Evolutionary conservation across 129 eudicot genomes (phyloP), one percentile per base, ranked within the genome.

Genomic region (Chrysanthemum makinoi): DNA sequence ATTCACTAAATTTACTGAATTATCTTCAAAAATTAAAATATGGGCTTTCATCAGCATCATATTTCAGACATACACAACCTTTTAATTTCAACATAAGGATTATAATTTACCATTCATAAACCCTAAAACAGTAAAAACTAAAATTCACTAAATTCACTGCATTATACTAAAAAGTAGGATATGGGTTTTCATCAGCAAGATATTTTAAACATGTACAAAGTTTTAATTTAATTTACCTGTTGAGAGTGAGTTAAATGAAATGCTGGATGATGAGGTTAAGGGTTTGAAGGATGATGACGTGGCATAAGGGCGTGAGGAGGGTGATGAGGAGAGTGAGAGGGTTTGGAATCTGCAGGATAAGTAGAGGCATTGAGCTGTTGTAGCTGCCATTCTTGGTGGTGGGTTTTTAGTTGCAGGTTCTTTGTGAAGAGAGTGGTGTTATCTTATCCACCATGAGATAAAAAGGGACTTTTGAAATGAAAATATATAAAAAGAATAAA

Each of bases 181-280:
- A 53, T 24, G 57, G 14, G 14, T n/a, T 4, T 62, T 48, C 2
- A 8, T 44, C 12, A 8, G 44, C 15, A 66, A 1, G 15, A 4
- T 62, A 19, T 60, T 33, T 65, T 55, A 43, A 35, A 1, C 74
- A 3, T 24, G 15, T 14, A 30, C 6, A 68, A 51, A 65, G 6
- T 28, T 12, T 12, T 47, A 69, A 24, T 46, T 10, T 35, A 0
- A 6, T 39, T 0, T 78, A 92, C 98, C 98, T 60, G 68, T 65
- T 54, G 98, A 78, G 82, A 89, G 85, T 26, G 85, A 63, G 84
- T 77, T 88, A 60, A 35, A 52, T 6, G 85, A 88, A 22, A 77
- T 75, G 80, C 70, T 84, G 62, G 89, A 72, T 26, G 89, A 88
- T 69, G 83, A 83, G 77, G 81, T 78, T 64, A 88, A 90, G 15